These are phyloP conservation scores for Tarenaya hassleriana DNA, from an alignment of 345 rosid species.

Conservation along the genomic window DNA sequence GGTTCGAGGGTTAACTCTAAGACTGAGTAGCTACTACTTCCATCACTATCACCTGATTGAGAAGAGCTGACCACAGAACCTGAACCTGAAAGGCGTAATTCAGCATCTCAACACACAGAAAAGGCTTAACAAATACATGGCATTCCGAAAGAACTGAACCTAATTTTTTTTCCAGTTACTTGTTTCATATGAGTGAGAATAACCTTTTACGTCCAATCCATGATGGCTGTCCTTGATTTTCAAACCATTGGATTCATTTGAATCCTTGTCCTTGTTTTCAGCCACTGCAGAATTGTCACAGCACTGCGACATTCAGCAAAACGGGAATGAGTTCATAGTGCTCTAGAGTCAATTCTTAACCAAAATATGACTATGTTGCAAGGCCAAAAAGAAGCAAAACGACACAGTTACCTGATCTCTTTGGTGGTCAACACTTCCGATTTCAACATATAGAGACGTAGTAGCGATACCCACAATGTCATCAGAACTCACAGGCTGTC, in stretches of 20 bases:
- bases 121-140: not conserved
- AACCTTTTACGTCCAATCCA: not conserved
- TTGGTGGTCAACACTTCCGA: conserved; percentile 1
- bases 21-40: conserved; percentile 13
- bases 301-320: not conserved
- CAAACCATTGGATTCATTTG: not conserved
- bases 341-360: not conserved
- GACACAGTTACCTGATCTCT: conserved; percentile 14
- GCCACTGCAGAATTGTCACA: not conserved
- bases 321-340: not conserved
- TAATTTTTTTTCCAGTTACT: not conserved
- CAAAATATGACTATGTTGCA: not conserved
- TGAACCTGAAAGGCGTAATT: not conserved
- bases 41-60: conserved; percentile 2
- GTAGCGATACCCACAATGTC: conserved; percentile 3
- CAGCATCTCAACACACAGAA: not conserved
- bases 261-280: not conserved
- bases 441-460: conserved; percentile 5
- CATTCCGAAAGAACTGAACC: not conserved
- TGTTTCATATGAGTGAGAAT: not conserved
- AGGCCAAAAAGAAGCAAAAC: not conserved
- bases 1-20: conserved; percentile 19
- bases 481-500: conserved; percentile 12
- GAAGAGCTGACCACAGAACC: conserved; percentile 17
- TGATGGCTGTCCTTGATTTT: not conserved